A percentile compares a stretch with the other conserved stretches of the same genome.
Conservation (phyloP, 129 eudicot species). For the Sambucus nigra region DNA sequence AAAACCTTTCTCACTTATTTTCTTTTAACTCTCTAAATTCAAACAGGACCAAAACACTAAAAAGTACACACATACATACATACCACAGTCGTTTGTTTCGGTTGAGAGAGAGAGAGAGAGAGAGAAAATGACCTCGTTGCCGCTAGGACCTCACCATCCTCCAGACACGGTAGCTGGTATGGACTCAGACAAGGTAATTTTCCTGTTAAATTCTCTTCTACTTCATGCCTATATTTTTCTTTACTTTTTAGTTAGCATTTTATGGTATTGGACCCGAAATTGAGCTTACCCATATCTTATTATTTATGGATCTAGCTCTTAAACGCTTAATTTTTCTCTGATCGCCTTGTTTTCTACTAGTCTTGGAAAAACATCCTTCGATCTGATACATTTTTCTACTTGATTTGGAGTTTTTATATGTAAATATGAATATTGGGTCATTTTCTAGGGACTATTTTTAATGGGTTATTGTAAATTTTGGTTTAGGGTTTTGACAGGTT, state of each 20-base stretch:
- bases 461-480: background rate
- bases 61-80: no score
- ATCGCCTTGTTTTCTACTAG: background rate
- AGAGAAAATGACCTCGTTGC: slow-evolving; percentile 30
- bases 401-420: background rate
- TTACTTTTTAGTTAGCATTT: background rate
- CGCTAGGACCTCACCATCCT: slow-evolving; percentile 28
- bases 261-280: background rate
- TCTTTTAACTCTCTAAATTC: no score
- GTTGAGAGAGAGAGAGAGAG: background rate
- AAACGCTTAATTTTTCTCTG: background rate
- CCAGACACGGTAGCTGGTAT: background rate
- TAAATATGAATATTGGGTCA: background rate
- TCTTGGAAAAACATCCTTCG: no score
- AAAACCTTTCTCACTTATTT: no score
- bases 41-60: no score
- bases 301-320: slow-evolving; percentile 19
- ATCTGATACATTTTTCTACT: no score
- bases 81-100: no score
- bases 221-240: background rate
- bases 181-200: background rate
- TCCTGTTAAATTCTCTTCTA: background rate
- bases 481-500: background rate
- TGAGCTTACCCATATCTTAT: background rate
- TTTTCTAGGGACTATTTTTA: background rate